Percentiles rank a stretch among this genome's conserved stretches.
Evolutionary conservation across 495 filamentous ascomycete species (phyloP).

Genomic region (Recurvomyces mirabilis): DNA sequence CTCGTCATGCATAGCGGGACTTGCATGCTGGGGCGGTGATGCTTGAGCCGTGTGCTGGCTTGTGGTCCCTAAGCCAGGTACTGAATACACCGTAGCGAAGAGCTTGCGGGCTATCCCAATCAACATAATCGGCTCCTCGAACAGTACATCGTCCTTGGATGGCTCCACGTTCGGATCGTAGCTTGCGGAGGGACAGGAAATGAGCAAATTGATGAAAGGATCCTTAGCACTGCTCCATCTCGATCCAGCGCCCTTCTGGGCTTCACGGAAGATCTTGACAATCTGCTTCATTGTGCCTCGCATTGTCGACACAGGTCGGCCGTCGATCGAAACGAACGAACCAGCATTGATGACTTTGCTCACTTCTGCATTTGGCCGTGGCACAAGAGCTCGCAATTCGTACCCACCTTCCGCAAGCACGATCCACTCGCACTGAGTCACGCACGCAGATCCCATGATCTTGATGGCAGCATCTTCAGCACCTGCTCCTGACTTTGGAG

Average conservation of each 20-base stretch:
- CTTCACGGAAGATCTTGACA: conserved; percentile 44
- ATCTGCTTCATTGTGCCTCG: conserved; percentile 60
- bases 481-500: conserved; percentile 43
- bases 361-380: conserved; percentile 40
- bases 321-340: conserved; percentile 65
- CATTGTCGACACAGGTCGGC: conserved; percentile 54
- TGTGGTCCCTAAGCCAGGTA: too few relatives aligned
- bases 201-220: conserved; percentile 64
- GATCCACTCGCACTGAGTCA: conserved; percentile 41
- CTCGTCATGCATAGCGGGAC: conserved; percentile 1
- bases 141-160: conserved; percentile 78
- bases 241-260: conserved; percentile 17
- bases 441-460: conserved; percentile 55
- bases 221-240: conserved; percentile 33
- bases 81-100: conserved; percentile 46
- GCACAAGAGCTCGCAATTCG: conserved; percentile 49
- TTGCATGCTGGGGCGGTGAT: neutral
- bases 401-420: conserved; percentile 28
- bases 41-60: too few relatives aligned
- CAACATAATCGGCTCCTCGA: conserved; percentile 49
- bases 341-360: conserved; percentile 47
- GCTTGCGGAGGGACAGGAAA: conserved; percentile 54
- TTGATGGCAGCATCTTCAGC: conserved; percentile 59
- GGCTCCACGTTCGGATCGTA: conserved; percentile 91
- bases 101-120: conserved; percentile 43